These are phyloP conservation scores for Eucalyptus cloeziana DNA, from an alignment of 345 rosid species.

Conservation along the genomic window DNA sequence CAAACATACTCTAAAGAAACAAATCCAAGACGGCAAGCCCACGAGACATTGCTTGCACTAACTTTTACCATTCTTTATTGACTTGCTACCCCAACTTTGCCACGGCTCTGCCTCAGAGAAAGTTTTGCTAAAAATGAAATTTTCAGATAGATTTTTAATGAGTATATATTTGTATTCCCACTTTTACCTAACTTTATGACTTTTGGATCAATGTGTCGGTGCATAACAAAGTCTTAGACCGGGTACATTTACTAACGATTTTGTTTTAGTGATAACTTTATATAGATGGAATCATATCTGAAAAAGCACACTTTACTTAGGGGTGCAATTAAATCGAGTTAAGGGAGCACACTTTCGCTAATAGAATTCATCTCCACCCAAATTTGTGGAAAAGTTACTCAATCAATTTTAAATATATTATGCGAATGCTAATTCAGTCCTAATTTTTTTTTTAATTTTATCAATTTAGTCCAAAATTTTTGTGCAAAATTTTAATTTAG, in stretches of 20 bases:
- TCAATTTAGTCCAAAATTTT: background rate
- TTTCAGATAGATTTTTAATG: background rate
- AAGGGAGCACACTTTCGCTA: background rate
- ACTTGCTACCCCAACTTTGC: background rate
- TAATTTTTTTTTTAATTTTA: rapidly evolving
- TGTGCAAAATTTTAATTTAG: rapidly evolving
- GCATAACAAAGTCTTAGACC: background rate
- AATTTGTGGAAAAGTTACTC: too few species aligned
- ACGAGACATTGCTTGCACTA: background rate
- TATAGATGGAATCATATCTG: background rate
- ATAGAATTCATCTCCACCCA: background rate
- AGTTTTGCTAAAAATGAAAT: background rate
- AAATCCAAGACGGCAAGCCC: background rate
- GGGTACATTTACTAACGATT: background rate
- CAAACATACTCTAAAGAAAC: background rate
- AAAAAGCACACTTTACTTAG: background rate
- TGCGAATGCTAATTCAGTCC: rapidly evolving
- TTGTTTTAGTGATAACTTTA: background rate
- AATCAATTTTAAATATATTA: too few species aligned
- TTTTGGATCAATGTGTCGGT: background rate
- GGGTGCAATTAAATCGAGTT: background rate
- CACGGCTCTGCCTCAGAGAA: background rate
- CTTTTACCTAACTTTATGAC: background rate
- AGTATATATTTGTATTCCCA: background rate
- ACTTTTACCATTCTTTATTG: background rate